Conservation (phyloP, 1,139 yeast genomes). For the Meyerozyma carpophila region DNA sequence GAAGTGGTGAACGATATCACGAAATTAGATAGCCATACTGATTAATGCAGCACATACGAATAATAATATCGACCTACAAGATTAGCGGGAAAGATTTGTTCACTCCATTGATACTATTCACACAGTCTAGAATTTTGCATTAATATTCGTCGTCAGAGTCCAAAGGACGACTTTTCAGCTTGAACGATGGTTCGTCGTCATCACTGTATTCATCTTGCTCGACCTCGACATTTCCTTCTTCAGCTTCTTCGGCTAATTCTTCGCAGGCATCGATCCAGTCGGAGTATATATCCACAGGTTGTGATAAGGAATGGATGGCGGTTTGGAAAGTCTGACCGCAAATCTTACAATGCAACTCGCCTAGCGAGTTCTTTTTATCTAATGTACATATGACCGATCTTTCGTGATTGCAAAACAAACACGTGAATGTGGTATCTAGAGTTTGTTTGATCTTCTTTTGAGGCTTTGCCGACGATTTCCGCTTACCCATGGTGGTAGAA, state of each 20-base stretch:
- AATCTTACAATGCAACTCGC: slow-evolving; percentile 82
- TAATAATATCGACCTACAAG: background rate
- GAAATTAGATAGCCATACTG: slow-evolving; percentile 4
- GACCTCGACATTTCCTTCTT: slow-evolving; percentile 14
- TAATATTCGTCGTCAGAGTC: slow-evolving; percentile 9
- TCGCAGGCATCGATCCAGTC: slow-evolving; percentile 99
- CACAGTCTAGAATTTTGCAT: background rate
- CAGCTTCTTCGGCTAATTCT: slow-evolving; percentile 73
- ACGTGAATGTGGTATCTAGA: slow-evolving; percentile 80
- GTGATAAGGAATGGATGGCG: slow-evolving; percentile 73
- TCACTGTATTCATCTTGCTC: slow-evolving; percentile 36
- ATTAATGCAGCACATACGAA: background rate
- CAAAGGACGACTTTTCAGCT: slow-evolving; percentile 3
- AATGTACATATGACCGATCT: slow-evolving; percentile 82
- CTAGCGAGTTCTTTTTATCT: slow-evolving; percentile 83
- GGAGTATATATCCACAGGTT: slow-evolving; percentile 91
- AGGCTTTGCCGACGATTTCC: slow-evolving; percentile 88
- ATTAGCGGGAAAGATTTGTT: no score
- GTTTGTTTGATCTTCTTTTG: slow-evolving; percentile 72
- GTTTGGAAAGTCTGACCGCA: slow-evolving; percentile 95
- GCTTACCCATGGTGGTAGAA: slow-evolving; percentile 58
- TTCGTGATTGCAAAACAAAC: slow-evolving; percentile 95
- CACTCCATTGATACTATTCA: background rate
- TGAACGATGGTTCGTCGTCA: slow-evolving; percentile 19
- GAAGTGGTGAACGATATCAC: slow-evolving; percentile 40